Percentiles rank a stretch among this genome's conserved stretches.
Conservation (phyloP, 768 basidiomycete species). For the Boletellus sp. region DNA sequence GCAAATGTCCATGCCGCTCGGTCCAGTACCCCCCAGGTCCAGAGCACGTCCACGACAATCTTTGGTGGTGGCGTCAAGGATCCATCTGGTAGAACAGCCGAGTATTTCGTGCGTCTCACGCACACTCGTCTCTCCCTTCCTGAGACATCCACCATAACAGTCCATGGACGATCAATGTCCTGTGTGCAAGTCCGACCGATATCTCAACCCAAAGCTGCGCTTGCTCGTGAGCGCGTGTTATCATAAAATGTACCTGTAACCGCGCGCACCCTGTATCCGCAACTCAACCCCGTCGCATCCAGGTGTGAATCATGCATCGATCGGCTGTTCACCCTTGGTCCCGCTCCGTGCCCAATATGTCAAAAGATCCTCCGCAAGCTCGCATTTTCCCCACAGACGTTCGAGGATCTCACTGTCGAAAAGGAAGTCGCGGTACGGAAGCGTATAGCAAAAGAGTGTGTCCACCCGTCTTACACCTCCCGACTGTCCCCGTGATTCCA, state of each 20-base stretch:
- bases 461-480: neutral
- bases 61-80: slow-evolving; percentile 87
- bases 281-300: slow-evolving; percentile 10
- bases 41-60: slow-evolving; percentile 68
- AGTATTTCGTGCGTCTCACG: slow-evolving; percentile 63
- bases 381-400: slow-evolving; percentile 94
- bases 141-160: slow-evolving; percentile 34
- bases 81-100: slow-evolving; percentile 74
- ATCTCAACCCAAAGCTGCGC: slow-evolving; percentile 90
- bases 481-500: neutral
- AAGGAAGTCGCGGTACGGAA: slow-evolving; percentile 90
- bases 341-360: slow-evolving; percentile 95
- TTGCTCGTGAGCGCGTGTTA: slow-evolving; percentile 95
- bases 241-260: slow-evolving; percentile 84
- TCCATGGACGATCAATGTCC: slow-evolving; percentile 95
- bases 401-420: slow-evolving; percentile 88
- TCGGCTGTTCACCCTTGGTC: slow-evolving; percentile 90
- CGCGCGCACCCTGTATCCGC: neutral
- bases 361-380: slow-evolving; percentile 82
- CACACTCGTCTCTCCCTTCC: neutral
- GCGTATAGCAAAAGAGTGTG: slow-evolving; percentile 86
- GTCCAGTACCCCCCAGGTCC: slow-evolving; percentile 62
- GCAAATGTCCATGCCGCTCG: slow-evolving; percentile 47
- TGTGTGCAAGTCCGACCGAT: slow-evolving; percentile 94
- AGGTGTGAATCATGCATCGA: slow-evolving; percentile 99